Evolutionary conservation across 2,329 filamentous ascomycete species (phyloP).

Genomic region (Raffaelea deltoideospora): DNA sequence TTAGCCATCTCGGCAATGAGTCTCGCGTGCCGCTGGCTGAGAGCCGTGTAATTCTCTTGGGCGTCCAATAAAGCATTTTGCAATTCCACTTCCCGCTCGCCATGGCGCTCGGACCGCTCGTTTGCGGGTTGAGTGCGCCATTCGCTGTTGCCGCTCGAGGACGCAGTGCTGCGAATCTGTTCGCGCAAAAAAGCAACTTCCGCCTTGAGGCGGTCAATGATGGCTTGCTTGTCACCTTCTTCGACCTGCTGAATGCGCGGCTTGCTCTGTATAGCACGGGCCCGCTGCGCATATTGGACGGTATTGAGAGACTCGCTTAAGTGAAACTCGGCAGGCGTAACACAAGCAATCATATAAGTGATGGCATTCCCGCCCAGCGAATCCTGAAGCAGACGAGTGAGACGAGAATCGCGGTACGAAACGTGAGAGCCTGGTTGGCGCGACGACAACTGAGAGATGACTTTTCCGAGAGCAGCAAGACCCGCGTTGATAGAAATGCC

Average conservation of each 20-base stretch:
- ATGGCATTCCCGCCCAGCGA: slow-evolving; percentile 93
- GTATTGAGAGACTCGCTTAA: slow-evolving; percentile 96
- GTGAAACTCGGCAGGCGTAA: slow-evolving; percentile 93
- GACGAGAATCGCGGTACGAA: slow-evolving; percentile 94
- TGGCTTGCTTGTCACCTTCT: slow-evolving; percentile 82
- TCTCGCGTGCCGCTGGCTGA: slow-evolving; percentile 88
- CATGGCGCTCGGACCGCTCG: slow-evolving; percentile 64
- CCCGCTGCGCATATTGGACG: slow-evolving; percentile 90
- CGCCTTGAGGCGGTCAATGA: slow-evolving; percentile 85
- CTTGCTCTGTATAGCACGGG: slow-evolving; percentile 92
- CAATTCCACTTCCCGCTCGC: slow-evolving; percentile 74
- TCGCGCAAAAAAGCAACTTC: slow-evolving; percentile 89
- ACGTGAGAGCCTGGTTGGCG: slow-evolving; percentile 78
- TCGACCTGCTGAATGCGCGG: slow-evolving; percentile 90
- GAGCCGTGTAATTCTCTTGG: slow-evolving; percentile 85
- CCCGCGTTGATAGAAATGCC: slow-evolving; percentile 98
- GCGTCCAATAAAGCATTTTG: slow-evolving; percentile 86
- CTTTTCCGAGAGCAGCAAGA: slow-evolving; percentile 86
- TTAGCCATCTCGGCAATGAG: slow-evolving; percentile 87
- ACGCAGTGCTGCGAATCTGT: slow-evolving; percentile 67
- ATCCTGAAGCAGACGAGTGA: slow-evolving; percentile 89
- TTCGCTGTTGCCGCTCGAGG: slow-evolving; percentile 42
- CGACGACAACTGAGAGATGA: slow-evolving; percentile 94
- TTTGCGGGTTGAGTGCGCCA: slow-evolving; percentile 39
- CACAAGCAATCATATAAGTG: slow-evolving; percentile 98